Base-by-base conservation (phyloP, 2,329 filamentous ascomycete genomes). In the Fusarium newnesense region DNA sequence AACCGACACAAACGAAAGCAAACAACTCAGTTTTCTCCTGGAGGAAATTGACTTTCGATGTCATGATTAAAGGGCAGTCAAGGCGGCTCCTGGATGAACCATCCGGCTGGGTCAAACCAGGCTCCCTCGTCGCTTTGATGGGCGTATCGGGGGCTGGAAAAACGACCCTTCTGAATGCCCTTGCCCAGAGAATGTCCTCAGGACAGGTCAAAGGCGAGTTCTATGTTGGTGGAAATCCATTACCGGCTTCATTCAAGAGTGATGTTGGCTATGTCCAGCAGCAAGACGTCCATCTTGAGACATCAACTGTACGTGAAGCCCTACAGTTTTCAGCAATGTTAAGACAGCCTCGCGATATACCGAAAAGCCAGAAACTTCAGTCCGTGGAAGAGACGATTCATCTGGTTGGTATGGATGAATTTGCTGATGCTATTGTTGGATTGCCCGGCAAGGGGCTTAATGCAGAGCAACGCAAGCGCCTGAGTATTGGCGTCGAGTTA, bases 391-490 rank as follows among this genome's bases (percentile, higher is more conserved):
- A 91, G 19, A 61, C 37, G 9, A 47, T 89, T 92, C 39, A 91
- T 92, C 78, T 93, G 84, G 84, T 93, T 34, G 87, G 89, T 77
- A 91, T 93, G 90, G 82, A 87, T 44, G 90, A 91, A 58, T 92
- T 91, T 64, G 89, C 90, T 21, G 88, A 92, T 53, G 90, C 90
- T 4, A 85, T 92, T 9, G 89, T 93, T 44, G 91, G 91, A 72
- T 84, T 88, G 1, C 88, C 89, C 1, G 90, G 90, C 2, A 86
- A 87, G 61, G 89, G 89, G 12, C 82, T 91, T 9, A 90, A 90
- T 61, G 87, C 91, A 5, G 88, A 91, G 69, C 89, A 91, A 75
- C 84, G 89, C 12, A 91, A 91, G 78, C 84, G 89, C 1, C 80
- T 91, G 3, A 91, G 89, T 0, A 91, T 91, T 54, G 89, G 87